phyloP scores from a whole-genome alignment of 148 eudicot genomes.

The Silene uniflora region DNA sequence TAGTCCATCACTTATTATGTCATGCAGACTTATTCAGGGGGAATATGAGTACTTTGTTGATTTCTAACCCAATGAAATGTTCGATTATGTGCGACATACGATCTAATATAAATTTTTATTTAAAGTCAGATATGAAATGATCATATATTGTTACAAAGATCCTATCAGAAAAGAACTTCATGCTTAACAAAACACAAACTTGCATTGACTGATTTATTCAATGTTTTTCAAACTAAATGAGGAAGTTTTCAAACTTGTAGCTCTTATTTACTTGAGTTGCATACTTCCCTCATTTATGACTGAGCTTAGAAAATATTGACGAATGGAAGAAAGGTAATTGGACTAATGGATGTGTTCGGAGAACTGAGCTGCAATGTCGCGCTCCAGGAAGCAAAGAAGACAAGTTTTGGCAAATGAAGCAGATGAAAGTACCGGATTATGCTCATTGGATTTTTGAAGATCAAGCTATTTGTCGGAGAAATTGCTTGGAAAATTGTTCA shows the following conservation, averaged over 20 bases:
- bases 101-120: not conserved
- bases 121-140: too few species aligned
- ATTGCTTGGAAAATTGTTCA: slow-evolving; percentile 34
- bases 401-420: slow-evolving; percentile 30
- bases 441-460: not conserved
- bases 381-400: slow-evolving; percentile 23
- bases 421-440: slow-evolving; percentile 35
- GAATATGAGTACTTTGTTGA: not conserved
- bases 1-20: too few species aligned
- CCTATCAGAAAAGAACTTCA: not conserved
- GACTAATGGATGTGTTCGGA: slow-evolving; percentile 48
- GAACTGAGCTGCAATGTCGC: slow-evolving; percentile 28
- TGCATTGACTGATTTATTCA: not conserved
- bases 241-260: not conserved
- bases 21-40: too few species aligned
- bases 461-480: slow-evolving; percentile 26
- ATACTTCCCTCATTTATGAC: too few species aligned
- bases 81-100: not conserved
- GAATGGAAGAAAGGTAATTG: slow-evolving; percentile 44
- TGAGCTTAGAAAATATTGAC: not conserved
- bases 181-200: not conserved
- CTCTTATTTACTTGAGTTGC: too few species aligned
- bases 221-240: not conserved
- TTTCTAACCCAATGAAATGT: not conserved
- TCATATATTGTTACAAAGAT: too few species aligned